A percentile compares a stretch with the other conserved stretches of the same genome.
Evolutionary conservation across 2,329 filamentous ascomycete species (phyloP).

Genomic region (Orbilia brochopaga): DNA sequence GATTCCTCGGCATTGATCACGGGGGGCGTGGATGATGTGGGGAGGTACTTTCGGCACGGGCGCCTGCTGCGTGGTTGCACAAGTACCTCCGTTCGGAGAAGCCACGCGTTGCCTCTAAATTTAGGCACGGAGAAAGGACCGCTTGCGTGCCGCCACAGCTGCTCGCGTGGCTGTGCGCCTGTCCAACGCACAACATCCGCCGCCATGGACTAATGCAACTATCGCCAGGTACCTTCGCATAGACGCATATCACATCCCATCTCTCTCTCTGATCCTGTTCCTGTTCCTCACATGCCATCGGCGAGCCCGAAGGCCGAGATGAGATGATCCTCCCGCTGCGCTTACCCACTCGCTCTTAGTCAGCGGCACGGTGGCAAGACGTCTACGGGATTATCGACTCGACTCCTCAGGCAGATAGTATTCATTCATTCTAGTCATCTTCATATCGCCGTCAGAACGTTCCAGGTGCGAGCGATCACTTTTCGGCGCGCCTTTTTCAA

Average conservation of each 20-base stretch:
- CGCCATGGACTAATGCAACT: no score
- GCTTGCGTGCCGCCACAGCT: conserved; percentile 31
- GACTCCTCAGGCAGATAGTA: not conserved
- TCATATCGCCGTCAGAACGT: not conserved
- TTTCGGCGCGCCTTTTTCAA: not conserved
- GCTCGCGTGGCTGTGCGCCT: conserved; percentile 45
- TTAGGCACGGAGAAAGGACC: conserved; percentile 21
- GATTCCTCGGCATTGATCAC: not conserved
- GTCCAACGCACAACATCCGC: conserved; percentile 40
- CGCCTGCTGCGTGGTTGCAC: not conserved
- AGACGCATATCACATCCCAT: no score
- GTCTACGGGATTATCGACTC: not conserved
- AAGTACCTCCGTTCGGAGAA: not conserved
- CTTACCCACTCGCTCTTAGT: conserved; percentile 3
- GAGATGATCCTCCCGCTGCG: conserved; percentile 31
- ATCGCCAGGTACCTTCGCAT: no score
- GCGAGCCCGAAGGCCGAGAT: conserved; percentile 25
- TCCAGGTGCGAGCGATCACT: not conserved
- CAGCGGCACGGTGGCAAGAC: no score
- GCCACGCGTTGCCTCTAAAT: conserved; percentile 39
- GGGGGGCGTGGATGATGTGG: not conserved
- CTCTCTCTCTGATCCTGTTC: no score
- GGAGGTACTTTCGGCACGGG: not conserved
- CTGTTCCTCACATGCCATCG: conserved; percentile 19
- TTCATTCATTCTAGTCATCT: not conserved